phyloP scores from a whole-genome alignment of 768 basidiomycete genomes.

The Tricholoma sp. region DNA sequence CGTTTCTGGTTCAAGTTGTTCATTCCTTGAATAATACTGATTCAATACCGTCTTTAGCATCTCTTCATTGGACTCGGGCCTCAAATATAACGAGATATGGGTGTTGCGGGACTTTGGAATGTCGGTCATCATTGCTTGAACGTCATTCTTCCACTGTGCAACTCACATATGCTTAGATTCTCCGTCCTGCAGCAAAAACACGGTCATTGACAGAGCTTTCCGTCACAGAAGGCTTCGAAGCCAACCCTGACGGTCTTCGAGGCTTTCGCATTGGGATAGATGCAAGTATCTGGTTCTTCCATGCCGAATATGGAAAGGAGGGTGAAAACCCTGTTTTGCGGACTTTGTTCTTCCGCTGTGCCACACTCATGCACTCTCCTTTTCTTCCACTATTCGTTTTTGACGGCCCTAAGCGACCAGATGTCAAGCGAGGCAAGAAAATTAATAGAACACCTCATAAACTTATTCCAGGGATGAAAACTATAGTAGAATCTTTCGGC shows the following conservation, averaged over 20 bases:
- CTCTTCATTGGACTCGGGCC: neutral
- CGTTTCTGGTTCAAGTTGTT: too few species aligned
- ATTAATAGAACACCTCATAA: constrained; percentile 58
- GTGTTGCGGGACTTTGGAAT: constrained; percentile 38
- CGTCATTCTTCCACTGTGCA: constrained; percentile 10
- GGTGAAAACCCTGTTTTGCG: constrained; percentile 87
- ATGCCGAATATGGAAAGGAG: constrained; percentile 66
- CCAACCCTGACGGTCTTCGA: constrained; percentile 56
- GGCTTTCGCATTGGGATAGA: constrained; percentile 86
- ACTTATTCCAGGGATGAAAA: constrained; percentile 72
- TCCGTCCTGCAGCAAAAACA: constrained; percentile 64
- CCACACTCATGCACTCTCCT: constrained; percentile 69
- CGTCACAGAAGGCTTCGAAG: constrained; percentile 68
- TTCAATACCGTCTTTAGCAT: too few species aligned
- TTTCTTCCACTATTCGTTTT: constrained; percentile 90
- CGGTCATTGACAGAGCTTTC: constrained; percentile 77
- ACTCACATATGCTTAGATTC: constrained; percentile 33
- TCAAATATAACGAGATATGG: constrained; percentile 17
- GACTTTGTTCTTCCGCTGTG: constrained; percentile 81
- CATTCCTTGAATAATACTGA: too few species aligned
- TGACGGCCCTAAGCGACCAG: constrained; percentile 82
- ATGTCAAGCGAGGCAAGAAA: constrained; percentile 73
- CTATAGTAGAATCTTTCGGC: constrained; percentile 73
- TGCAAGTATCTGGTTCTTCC: constrained; percentile 82
- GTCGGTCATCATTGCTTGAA: constrained; percentile 23